Conservation (phyloP, 768 basidiomycete genomes). For the Mrakia hoshinonis region DNA sequence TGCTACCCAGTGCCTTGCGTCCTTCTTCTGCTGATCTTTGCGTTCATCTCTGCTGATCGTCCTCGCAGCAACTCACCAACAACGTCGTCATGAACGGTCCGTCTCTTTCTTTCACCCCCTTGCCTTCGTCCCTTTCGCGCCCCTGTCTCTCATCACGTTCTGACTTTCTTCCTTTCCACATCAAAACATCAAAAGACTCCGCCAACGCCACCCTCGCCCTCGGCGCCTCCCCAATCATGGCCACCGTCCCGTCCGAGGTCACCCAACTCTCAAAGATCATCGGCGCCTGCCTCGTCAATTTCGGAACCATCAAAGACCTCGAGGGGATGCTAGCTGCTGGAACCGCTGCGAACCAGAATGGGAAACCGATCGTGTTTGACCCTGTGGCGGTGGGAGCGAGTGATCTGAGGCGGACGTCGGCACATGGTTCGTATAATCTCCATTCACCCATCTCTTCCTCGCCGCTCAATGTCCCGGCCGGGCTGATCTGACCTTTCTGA, state of each 20-base stretch:
- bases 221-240: slow-evolving; percentile 90
- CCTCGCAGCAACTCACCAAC: slow-evolving; percentile 68
- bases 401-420: slow-evolving; percentile 54
- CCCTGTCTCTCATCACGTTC: neutral
- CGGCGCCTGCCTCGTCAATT: slow-evolving; percentile 70
- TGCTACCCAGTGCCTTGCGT: neutral
- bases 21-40: slow-evolving; percentile 34
- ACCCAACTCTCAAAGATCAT: slow-evolving; percentile 60
- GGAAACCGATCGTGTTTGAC: slow-evolving; percentile 76
- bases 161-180: neutral
- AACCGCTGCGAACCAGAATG: slow-evolving; percentile 53
- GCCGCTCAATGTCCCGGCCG: no score
- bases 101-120: neutral
- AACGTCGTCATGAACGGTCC: slow-evolving; percentile 62
- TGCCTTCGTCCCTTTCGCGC: no score
- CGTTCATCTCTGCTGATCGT: neutral
- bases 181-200: no score
- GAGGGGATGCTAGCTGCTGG: slow-evolving; percentile 68
- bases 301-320: slow-evolving; percentile 54
- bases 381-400: slow-evolving; percentile 89
- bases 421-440: slow-evolving; percentile 46
- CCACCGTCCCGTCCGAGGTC: slow-evolving; percentile 72
- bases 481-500: no score
- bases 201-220: slow-evolving; percentile 83
- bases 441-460: no score